Conservation (phyloP, 2,329 filamentous ascomycete genomes). For the Fusarium humuli region DNA sequence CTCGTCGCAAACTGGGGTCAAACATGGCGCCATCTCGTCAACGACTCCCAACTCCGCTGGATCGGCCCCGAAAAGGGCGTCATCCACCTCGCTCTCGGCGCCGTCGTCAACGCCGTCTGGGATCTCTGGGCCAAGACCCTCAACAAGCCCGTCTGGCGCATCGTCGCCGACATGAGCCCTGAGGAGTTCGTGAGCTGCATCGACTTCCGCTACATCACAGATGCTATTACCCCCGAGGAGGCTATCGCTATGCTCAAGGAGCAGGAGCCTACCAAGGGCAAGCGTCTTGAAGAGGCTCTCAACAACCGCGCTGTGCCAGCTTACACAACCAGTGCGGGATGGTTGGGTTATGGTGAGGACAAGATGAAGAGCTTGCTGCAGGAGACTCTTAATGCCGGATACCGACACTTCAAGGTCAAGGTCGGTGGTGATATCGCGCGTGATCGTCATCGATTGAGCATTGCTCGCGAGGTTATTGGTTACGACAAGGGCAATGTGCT, state of each 20-base stretch:
- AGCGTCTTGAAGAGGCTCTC: slow-evolving; percentile 79
- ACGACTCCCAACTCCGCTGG: slow-evolving; percentile 91
- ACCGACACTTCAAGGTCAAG: slow-evolving; percentile 91
- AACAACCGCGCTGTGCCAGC: slow-evolving; percentile 82
- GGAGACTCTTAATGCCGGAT: slow-evolving; percentile 81
- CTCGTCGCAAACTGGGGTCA: slow-evolving; percentile 85
- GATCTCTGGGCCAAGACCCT: slow-evolving; percentile 93
- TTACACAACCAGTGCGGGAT: slow-evolving; percentile 90
- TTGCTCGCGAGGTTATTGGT: slow-evolving; percentile 83
- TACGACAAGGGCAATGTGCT: slow-evolving; percentile 86
- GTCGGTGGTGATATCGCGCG: slow-evolving; percentile 80
- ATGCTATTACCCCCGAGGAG: slow-evolving; percentile 89
- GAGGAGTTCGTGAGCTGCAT: slow-evolving; percentile 89
- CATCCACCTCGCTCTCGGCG: slow-evolving; percentile 89
- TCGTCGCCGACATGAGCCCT: slow-evolving; percentile 89
- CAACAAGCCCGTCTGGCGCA: slow-evolving; percentile 88
- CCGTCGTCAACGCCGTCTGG: slow-evolving; percentile 92
- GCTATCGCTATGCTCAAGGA: slow-evolving; percentile 77
- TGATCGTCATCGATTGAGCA: slow-evolving; percentile 75
- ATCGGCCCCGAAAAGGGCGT: slow-evolving; percentile 95
- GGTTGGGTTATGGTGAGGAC: slow-evolving; percentile 90
- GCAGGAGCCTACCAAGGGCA: slow-evolving; percentile 74
- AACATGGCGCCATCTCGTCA: slow-evolving; percentile 93
- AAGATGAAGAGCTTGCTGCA: slow-evolving; percentile 82
- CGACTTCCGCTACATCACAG: slow-evolving; percentile 94